phyloP scores from a whole-genome alignment of 192 early-diverging fungal species.

The Paraglomus brasilianum region DNA sequence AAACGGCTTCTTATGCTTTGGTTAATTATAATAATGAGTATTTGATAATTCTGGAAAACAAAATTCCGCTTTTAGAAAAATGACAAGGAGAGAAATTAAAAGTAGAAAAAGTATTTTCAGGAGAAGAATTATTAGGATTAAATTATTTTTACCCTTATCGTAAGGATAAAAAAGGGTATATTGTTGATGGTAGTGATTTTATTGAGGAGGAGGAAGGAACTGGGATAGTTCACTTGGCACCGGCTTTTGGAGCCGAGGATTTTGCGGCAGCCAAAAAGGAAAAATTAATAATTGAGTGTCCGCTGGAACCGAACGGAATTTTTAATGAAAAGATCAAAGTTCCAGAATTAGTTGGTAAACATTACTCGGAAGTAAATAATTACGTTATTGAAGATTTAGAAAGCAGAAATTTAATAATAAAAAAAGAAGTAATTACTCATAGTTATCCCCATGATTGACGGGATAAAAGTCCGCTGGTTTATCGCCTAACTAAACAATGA shows the following conservation, averaged over 20 bases:
- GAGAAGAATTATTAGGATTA: slow-evolving; percentile 2
- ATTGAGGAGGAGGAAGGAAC: background rate
- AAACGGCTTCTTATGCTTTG: slow-evolving; percentile 3
- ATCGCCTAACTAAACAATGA: slow-evolving; percentile 2
- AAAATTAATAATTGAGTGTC: background rate
- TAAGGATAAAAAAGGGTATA: background rate
- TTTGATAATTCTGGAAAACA: background rate
- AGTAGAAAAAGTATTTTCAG: slow-evolving; percentile 4
- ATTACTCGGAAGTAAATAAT: background rate
- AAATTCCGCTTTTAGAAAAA: background rate
- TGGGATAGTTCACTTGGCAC: background rate
- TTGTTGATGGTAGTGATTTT: slow-evolving; percentile 1
- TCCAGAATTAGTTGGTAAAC: background rate
- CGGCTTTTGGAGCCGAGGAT: background rate
- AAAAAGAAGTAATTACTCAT: background rate
- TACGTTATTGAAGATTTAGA: background rate
- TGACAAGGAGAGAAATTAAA: background rate
- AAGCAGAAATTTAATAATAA: background rate
- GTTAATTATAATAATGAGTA: slow-evolving; percentile 2
- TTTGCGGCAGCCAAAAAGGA: background rate
- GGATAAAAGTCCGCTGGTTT: background rate
- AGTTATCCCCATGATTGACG: slow-evolving; percentile 4
- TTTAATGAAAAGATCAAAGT: background rate
- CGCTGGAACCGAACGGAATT: background rate
- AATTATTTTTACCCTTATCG: background rate